Evolutionary conservation across 2,329 filamentous ascomycete species (phyloP), one percentile per base, ranked within the genome.

Genomic region (Scedosporium minutisporum): DNA sequence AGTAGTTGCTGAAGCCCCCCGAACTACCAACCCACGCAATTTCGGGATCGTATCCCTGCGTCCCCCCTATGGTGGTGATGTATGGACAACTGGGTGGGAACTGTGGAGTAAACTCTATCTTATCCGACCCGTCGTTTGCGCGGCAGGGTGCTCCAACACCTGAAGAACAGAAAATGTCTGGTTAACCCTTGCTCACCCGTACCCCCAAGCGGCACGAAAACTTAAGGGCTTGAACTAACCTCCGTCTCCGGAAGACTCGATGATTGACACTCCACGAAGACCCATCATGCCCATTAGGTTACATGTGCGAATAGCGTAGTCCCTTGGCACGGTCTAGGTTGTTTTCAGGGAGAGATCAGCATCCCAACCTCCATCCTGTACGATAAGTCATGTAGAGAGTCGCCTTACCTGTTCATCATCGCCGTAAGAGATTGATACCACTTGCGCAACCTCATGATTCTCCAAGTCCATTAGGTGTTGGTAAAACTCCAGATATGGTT

Each of bases 401-500:
- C 2, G 33, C 10, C 29, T 65, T 63, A 63, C 61, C 65, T 84
- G 84, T 71, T 89, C 87, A 51, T 85, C 77, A 65, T 89, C 87
- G n/a, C 83, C 86, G 67, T 90, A 90, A 0, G 85, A 88, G 10
- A 83, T 85, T 41, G 80, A 81, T 60, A 90, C 78, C 18, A 87
- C 81, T 3, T 83, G 79, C 0, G 87, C 86, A 1, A 89, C 74
- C 18, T 80, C 71, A 2, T 75, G 69, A 58, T 82, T 77, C 6
- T 78, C 72, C 1, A 61, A 16, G 55, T 83, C 77, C 48, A 74
- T 71, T 3, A 89, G 73, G 70, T 83, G 82, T 63, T 83, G 77
- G 9, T 88, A 77, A 72, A 85, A 88, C n/a, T 82, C 81, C 1
- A 89, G 76, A 71, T 87, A 90, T 0, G 86, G 86, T 74, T 89